A percentile compares a stretch with the other conserved stretches of the same genome.
Evolutionary conservation across 208 protist species (phyloP).

Genomic region (Trypanosoma vivax): DNA sequence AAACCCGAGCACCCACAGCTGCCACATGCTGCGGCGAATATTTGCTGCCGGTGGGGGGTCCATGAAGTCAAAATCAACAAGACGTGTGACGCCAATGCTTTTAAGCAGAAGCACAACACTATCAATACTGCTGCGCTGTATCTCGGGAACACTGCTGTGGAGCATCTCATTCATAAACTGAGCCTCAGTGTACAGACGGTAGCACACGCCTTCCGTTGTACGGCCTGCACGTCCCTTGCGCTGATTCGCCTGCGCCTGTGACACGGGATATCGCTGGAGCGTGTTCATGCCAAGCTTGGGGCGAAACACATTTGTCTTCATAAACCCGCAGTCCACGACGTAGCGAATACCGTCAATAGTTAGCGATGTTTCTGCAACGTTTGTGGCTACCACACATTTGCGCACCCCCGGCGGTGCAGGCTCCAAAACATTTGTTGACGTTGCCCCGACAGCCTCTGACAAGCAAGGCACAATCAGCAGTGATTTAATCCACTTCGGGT

Average conservation of each 20-base stretch:
- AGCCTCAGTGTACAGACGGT: slow-evolving; percentile 96
- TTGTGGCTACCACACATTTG: slow-evolving; percentile 99
- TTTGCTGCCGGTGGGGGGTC: slow-evolving; percentile 96
- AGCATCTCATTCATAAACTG: slow-evolving; percentile 96
- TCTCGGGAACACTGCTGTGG: slow-evolving; percentile 92
- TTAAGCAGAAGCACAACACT: slow-evolving; percentile 94
- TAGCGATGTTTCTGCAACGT: slow-evolving; percentile 99
- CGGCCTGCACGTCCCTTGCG: slow-evolving; percentile 96
- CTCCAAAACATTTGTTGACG: slow-evolving; percentile 94
- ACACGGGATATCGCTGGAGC: slow-evolving; percentile 94
- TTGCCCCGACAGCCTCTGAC: slow-evolving; percentile 85
- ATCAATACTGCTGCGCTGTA: slow-evolving; percentile 96
- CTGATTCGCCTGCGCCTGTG: slow-evolving; percentile 96
- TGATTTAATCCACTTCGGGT: slow-evolving; percentile 90
- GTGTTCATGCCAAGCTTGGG: slow-evolving; percentile 96
- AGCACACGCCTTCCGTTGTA: slow-evolving; percentile 93
- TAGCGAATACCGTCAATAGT: slow-evolving; percentile 97
- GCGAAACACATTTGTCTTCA: slow-evolving; percentile 99
- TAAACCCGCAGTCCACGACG: slow-evolving; percentile 97
- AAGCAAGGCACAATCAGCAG: slow-evolving; percentile 85
- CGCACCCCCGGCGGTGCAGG: slow-evolving; percentile 83
- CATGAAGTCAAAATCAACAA: slow-evolving; percentile 99
- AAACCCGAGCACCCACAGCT: slow-evolving; percentile 98
- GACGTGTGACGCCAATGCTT: slow-evolving; percentile 92
- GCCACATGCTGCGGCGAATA: slow-evolving; percentile 92